Base-by-base conservation (phyloP, 2,329 filamentous ascomycete species). In the Cercospora beticola region DNA sequence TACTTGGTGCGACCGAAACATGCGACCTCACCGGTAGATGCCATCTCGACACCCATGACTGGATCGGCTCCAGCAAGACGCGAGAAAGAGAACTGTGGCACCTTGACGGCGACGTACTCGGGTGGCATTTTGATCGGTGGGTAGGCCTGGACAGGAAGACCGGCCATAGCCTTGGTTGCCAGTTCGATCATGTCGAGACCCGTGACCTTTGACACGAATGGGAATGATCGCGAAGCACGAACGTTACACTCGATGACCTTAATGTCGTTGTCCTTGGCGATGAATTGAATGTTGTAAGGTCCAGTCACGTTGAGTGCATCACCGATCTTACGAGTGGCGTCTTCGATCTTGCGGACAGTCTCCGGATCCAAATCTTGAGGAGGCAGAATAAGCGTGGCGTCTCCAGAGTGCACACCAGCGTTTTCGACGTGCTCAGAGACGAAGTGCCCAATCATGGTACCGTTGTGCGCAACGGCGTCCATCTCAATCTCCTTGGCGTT, bases 201-300 rank as follows among this genome's bases (percentile, higher is more conserved):
- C 92, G 97, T 98, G 74, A 97, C 93, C 85, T 99, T 99, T 72
- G 94, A 97, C 16, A 98, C 94, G 78, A 99, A 99, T 70, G 95
- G 95, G 86, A 97, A 97, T 0, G 94, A 98, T 73, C 95, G 88
- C 57, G 95, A 97, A 16, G 95, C 95, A 71, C 95, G 90, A 69
- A 98, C 95, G 77, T 99, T 99, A 83, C 95, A 98, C 83, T 99
- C 95, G 72, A 99, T 99, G 73, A 99, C 95, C 86, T 98, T 98
- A 85, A 99, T 98, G 74, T 98, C 94, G 79, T 98, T 98, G 80
- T 98, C 94, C 84, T 98, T 98, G 76, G 95, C 95, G 76, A 99
- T 99, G 84, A 99, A 98, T 80, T 99, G 95, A 72, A 99, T 99
- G 83, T 99, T 99, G 87, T 91, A 97, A 23, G 95, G 95, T 61